These are phyloP conservation scores for Orobanche coerulescens DNA, from an alignment of 257 asterid species.

Conservation along the genomic window DNA sequence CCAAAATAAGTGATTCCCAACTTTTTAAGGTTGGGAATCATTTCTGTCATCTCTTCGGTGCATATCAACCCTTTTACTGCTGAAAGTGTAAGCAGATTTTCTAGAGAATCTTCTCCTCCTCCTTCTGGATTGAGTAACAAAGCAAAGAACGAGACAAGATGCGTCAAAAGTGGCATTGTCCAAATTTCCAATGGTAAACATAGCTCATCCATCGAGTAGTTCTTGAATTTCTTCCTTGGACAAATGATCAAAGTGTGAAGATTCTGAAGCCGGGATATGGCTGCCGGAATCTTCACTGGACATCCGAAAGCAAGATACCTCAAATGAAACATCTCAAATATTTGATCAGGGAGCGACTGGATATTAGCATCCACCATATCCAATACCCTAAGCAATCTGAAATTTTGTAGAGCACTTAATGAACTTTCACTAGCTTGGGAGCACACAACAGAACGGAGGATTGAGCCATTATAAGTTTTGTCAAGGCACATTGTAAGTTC, in stretches of 20 bases:
- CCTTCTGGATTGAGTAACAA: background rate
- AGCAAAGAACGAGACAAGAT: background rate
- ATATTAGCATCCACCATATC: background rate
- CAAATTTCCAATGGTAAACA: background rate
- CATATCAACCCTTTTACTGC: background rate
- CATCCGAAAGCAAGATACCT: background rate
- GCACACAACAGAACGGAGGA: background rate
- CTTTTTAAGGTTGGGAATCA: background rate
- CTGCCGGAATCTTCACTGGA: background rate
- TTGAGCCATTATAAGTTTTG: background rate
- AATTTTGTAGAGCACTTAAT: no score
- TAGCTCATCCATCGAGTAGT: background rate
- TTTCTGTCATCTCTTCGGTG: background rate
- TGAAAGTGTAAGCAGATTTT: background rate
- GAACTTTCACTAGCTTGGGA: no score
- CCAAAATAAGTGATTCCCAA: background rate
- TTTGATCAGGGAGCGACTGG: background rate
- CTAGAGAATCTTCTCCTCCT: background rate
- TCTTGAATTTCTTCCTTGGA: background rate
- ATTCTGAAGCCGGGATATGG: slow-evolving; percentile 18
- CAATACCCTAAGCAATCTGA: slow-evolving; percentile 3
- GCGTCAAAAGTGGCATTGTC: background rate
- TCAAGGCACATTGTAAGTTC: background rate
- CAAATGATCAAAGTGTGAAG: slow-evolving; percentile 19
- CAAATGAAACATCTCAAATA: background rate